Evolutionary conservation across 257 asterid species (phyloP).

Genomic region (Cinchona pubescens): DNA sequence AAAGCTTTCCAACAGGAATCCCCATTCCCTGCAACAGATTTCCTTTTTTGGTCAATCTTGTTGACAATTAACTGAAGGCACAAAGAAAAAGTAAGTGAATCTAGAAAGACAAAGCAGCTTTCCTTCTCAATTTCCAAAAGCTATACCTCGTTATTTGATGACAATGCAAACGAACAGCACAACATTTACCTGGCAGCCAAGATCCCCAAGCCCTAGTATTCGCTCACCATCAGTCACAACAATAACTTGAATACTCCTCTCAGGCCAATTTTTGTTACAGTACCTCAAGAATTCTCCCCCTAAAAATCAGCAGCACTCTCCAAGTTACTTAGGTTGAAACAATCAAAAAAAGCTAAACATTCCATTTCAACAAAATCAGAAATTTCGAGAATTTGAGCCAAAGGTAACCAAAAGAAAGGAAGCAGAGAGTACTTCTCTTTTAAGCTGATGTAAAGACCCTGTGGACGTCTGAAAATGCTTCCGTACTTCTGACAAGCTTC

Average conservation of each 20-base stretch:
- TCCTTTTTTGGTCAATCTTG: conserved; percentile 11
- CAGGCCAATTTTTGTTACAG: conserved; percentile 96
- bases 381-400: neutral
- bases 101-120: neutral
- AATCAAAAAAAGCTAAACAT: neutral
- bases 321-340: conserved; percentile 4
- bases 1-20: conserved; percentile 92
- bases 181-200: conserved; percentile 79
- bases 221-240: conserved; percentile 98
- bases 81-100: neutral
- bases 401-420: conserved; percentile 1
- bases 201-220: conserved; percentile 95
- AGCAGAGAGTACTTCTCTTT: conserved; percentile 59
- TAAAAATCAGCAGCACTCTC: conserved; percentile 14
- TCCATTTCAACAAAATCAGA: neutral
- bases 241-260: conserved; percentile 79
- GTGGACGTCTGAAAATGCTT: conserved; percentile 87
- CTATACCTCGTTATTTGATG: neutral
- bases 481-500: conserved; percentile 98
- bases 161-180: neutral
- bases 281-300: conserved; percentile 87
- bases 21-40: conserved; percentile 81
- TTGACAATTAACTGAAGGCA: neutral
- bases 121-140: neutral
- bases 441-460: conserved; percentile 89